Evolutionary conservation across 2,329 filamentous ascomycete species (phyloP), one percentile per base, ranked within the genome.

Genomic region (Daldinia eschscholtzii): DNA sequence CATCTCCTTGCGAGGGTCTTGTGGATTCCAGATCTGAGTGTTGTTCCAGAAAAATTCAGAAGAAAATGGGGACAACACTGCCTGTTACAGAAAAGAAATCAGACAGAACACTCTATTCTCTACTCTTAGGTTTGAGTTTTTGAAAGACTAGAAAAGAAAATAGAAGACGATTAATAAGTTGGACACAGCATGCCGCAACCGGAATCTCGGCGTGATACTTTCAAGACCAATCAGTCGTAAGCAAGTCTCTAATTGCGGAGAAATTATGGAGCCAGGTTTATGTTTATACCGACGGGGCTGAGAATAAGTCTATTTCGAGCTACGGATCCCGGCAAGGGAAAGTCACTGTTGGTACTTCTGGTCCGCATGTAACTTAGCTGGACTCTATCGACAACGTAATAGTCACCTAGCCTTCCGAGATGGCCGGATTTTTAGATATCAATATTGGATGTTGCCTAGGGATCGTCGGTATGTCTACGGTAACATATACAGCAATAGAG

Each of bases 61-160:
- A 88, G 95, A 64, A 90, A 89, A 80, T 98, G 94, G 93, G 96
- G 94, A 18, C 85, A 89, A 60, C 97, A 98, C 80, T 99, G 96
- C 79, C 83, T 99, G 59, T 81, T 98, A 71, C 87, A 87, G 75
- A 87, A 88, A 72, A 88, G 83, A 75, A 77, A 72, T 65, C 73
- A 72, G 48, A 30, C 13, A 33, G 41, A 48, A 13, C 20, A 20
- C 15, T 20, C 10, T 37, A 20, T 28, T 50, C 15, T 20, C 10
- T 37, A 20, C 35, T 50, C 30, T 20, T 12, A 9, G 41, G 48
- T 12, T 33, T 26, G 28, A n/a, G 37, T n/a, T 33, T 33, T 20
- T 26, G n/a, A 46, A 44, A 6, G 10, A 55, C 57, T 57, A 30
- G 44, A 52, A 39, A 57, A 13, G 46, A 37, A 55, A 13, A 37